Percentiles rank a stretch among this genome's conserved stretches.
Evolutionary conservation across 352 stramenopile genomes (phyloP).

Genomic region (Blastocystis sp.): DNA sequence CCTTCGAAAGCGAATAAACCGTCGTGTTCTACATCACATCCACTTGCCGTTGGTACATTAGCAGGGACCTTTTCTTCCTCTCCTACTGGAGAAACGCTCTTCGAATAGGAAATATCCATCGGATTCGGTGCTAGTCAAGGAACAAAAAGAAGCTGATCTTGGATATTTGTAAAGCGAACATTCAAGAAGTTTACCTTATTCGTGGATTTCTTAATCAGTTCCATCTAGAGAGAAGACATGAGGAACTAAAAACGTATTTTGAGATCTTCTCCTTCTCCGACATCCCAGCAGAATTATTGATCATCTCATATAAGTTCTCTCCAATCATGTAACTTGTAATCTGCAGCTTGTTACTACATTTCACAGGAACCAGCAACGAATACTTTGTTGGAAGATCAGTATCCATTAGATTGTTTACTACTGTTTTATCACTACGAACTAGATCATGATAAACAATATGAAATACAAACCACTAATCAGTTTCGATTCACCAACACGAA

Average conservation of each 20-base stretch:
- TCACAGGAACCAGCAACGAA: neutral
- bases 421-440: conserved; percentile 25
- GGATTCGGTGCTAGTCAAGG: conserved; percentile 31
- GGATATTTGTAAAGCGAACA: conserved; percentile 60
- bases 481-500: neutral
- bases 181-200: neutral
- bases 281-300: neutral
- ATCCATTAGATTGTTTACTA: conserved; percentile 24
- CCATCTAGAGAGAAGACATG: neutral
- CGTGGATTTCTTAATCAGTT: neutral
- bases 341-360: conserved; percentile 18
- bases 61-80: neutral
- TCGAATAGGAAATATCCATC: conserved; percentile 1
- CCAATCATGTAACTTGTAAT: neutral
- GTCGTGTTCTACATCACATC: conserved; percentile 9
- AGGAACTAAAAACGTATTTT: neutral
- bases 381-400: conserved; percentile 36
- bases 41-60: neutral
- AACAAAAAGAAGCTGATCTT: neutral
- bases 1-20: neutral
- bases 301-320: neutral
- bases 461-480: conserved; percentile 1
- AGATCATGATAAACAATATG: neutral
- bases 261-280: conserved; percentile 7
- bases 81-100: neutral